Evolutionary conservation across 2,329 filamentous ascomycete species (phyloP).

Genomic region (Trichoderma harzianum): DNA sequence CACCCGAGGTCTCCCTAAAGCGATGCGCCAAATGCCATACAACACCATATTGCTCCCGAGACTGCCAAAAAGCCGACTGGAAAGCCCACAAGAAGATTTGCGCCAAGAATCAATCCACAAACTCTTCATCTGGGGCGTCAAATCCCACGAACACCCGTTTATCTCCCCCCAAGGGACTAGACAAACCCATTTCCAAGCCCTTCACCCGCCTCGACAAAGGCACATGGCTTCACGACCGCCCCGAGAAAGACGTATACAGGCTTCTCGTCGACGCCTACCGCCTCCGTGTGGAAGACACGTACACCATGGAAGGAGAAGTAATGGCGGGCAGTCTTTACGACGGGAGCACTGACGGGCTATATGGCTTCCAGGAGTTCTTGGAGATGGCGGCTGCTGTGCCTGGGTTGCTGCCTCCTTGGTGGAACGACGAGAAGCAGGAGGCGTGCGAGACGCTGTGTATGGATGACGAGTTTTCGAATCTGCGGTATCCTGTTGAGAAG

Average conservation of each 20-base stretch:
- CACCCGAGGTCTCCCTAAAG: neutral
- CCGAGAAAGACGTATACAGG: conserved; percentile 42
- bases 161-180: conserved; percentile 19
- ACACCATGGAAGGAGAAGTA: conserved; percentile 27
- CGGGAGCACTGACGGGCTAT: conserved; percentile 24
- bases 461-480: conserved; percentile 28
- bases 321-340: conserved; percentile 32
- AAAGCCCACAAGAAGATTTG: conserved; percentile 33
- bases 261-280: conserved; percentile 49
- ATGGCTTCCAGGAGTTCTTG: conserved; percentile 40
- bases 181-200: conserved; percentile 31
- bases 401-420: conserved; percentile 44
- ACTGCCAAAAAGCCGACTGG: neutral
- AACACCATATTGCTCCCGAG: neutral
- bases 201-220: conserved; percentile 39
- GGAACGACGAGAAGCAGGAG: conserved; percentile 36
- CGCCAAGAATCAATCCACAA: conserved; percentile 19
- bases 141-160: neutral
- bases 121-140: conserved; percentile 17
- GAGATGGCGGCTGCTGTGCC: conserved; percentile 23
- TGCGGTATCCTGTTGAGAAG: conserved; percentile 29
- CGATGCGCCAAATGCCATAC: neutral
- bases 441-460: conserved; percentile 38
- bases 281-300: conserved; percentile 40
- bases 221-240: conserved; percentile 43